Evolutionary conservation across 805 yeast species (phyloP).

Genomic region (Cephaloascus fragrans): DNA sequence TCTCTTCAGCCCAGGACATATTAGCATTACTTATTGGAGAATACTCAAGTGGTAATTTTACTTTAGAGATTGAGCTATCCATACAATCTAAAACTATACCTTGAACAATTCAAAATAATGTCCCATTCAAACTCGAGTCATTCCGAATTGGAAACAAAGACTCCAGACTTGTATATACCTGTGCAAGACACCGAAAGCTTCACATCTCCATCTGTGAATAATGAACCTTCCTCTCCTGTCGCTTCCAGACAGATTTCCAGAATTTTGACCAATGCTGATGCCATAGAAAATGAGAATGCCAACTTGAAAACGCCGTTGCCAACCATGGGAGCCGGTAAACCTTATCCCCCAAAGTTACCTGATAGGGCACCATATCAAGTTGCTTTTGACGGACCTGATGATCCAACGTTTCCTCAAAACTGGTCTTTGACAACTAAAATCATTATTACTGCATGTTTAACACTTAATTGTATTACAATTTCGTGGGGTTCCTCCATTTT

Average conservation of each 20-base stretch:
- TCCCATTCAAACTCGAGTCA: background rate
- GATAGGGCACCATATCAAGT: conserved; percentile 7
- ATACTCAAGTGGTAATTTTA: too few relatives aligned
- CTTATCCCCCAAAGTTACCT: conserved; percentile 7
- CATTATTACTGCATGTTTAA: background rate
- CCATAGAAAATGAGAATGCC: conserved; percentile 16
- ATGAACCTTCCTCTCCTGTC: too few relatives aligned
- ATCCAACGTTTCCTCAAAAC: conserved; percentile 8
- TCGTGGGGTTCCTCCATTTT: conserved; percentile 82
- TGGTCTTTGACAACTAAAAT: conserved; percentile 6
- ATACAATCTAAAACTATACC: too few relatives aligned
- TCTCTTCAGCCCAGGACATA: too few relatives aligned
- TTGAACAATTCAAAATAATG: too few relatives aligned
- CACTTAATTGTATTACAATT: conserved; percentile 14
- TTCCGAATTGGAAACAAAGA: background rate
- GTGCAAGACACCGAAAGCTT: too few relatives aligned
- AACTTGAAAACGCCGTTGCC: conserved; percentile 13
- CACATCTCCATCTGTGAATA: too few relatives aligned
- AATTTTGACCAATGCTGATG: conserved; percentile 17
- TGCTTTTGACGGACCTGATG: conserved; percentile 8
- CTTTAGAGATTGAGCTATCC: too few relatives aligned
- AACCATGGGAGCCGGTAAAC: conserved; percentile 10
- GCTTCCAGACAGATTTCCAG: conserved; percentile 5
- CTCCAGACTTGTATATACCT: too few relatives aligned
- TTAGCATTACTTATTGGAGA: too few relatives aligned